These are phyloP conservation scores for Ammopiptanthus mongolicus DNA, from an alignment of 306 rosid genomes.

Conservation along the genomic window DNA sequence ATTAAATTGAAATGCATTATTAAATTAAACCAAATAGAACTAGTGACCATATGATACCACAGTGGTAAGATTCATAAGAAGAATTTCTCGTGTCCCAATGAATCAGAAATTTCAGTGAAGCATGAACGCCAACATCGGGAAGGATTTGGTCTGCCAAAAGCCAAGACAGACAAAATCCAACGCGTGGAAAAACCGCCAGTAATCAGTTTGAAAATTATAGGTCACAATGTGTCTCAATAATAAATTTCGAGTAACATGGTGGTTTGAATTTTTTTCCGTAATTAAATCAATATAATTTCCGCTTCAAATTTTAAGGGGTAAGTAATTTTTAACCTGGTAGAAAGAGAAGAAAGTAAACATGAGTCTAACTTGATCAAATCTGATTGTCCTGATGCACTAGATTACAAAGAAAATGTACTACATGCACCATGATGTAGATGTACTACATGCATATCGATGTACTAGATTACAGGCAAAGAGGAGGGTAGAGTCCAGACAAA, in stretches of 20 bases:
- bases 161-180: constrained; percentile 42
- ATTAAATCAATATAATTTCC: too few relatives aligned
- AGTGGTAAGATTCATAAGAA: neutral
- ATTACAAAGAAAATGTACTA: too few relatives aligned
- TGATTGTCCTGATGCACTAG: neutral
- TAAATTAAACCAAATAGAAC: neutral
- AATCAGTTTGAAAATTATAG: constrained; percentile 24
- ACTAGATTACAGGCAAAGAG: constrained; percentile 10
- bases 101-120: constrained; percentile 49
- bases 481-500: neutral
- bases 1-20: neutral
- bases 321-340: too few relatives aligned
- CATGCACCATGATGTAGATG: too few relatives aligned
- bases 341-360: too few relatives aligned
- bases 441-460: too few relatives aligned
- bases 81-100: constrained; percentile 25
- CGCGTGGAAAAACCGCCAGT: constrained; percentile 40
- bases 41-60: constrained; percentile 19
- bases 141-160: constrained; percentile 21
- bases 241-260: neutral
- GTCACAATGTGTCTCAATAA: neutral
- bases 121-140: constrained; percentile 52
- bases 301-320: too few relatives aligned
- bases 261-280: too few relatives aligned
- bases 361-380: too few relatives aligned